These are phyloP conservation scores for Neurospora discreta DNA, from an alignment of 495 filamentous ascomycete genomes.

Conservation along the genomic window DNA sequence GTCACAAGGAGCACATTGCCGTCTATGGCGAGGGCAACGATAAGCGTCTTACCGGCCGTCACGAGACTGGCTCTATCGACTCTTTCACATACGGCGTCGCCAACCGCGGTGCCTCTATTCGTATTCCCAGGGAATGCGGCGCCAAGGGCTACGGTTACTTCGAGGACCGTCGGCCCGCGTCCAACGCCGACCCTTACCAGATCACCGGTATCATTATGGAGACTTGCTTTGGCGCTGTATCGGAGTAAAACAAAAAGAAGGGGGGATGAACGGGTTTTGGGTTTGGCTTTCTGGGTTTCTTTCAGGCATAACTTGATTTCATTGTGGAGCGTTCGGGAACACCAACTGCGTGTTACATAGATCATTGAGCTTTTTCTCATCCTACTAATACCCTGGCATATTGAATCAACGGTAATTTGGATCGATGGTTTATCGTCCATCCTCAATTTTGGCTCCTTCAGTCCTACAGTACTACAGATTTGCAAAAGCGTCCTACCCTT, in stretches of 20 bases:
- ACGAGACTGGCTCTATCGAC: constrained; percentile 91
- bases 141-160: constrained; percentile 98
- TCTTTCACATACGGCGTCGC: constrained; percentile 92
- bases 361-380: background rate
- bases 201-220: constrained; percentile 28
- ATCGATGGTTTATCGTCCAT: background rate
- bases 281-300: constrained; percentile 1
- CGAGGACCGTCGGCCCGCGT: constrained; percentile 89
- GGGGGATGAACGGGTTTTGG: background rate
- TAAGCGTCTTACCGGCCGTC: constrained; percentile 79
- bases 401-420: background rate
- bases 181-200: constrained; percentile 89
- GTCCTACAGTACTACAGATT: background rate
- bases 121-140: constrained; percentile 81
- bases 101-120: constrained; percentile 82
- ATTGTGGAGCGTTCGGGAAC: background rate
- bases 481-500: background rate
- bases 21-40: constrained; percentile 96
- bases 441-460: background rate
- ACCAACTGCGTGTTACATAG: background rate
- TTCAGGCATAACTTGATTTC: background rate
- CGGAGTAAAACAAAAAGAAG: background rate
- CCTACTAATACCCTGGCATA: background rate
- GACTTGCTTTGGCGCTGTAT: constrained; percentile 10
- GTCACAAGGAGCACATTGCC: constrained; percentile 89